phyloP scores from a whole-genome alignment of 2,329 filamentous ascomycete genomes.

The Phialophora chinensis region DNA sequence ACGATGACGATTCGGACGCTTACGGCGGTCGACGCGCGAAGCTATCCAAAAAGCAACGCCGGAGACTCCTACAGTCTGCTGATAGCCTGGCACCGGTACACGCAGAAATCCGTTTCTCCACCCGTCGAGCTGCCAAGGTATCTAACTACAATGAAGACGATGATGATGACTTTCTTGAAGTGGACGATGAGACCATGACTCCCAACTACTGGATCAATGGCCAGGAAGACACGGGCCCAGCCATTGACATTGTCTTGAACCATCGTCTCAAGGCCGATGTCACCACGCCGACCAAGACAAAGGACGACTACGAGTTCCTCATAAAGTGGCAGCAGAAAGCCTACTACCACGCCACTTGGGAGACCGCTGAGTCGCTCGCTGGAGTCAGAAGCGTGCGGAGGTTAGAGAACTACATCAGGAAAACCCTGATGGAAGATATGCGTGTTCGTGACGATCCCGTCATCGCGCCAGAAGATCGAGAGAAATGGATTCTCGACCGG shows the following conservation, averaged over 20 bases:
- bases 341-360: slow-evolving; percentile 95
- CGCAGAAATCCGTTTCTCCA: slow-evolving; percentile 89
- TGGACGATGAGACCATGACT: slow-evolving; percentile 64
- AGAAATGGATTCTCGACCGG: slow-evolving; percentile 94
- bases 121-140: slow-evolving; percentile 73
- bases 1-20: slow-evolving; percentile 69
- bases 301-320: slow-evolving; percentile 84
- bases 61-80: slow-evolving; percentile 70
- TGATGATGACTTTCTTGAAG: slow-evolving; percentile 61
- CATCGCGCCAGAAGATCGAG: slow-evolving; percentile 80
- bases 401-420: slow-evolving; percentile 93
- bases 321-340: slow-evolving; percentile 98
- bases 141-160: slow-evolving; percentile 73
- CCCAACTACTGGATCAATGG: slow-evolving; percentile 73
- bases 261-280: slow-evolving; percentile 77
- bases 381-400: slow-evolving; percentile 84
- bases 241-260: slow-evolving; percentile 89
- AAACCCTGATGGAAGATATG: slow-evolving; percentile 79
- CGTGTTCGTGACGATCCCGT: slow-evolving; percentile 75
- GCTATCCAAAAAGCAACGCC: slow-evolving; percentile 75
- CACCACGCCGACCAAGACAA: slow-evolving; percentile 47
- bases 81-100: slow-evolving; percentile 69
- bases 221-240: slow-evolving; percentile 77
- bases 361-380: slow-evolving; percentile 74
- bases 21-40: slow-evolving; percentile 79